Evolutionary conservation across 768 basidiomycete species (phyloP), one percentile per base, ranked within the genome.

Genomic region (Cystofilobasidium macerans): DNA sequence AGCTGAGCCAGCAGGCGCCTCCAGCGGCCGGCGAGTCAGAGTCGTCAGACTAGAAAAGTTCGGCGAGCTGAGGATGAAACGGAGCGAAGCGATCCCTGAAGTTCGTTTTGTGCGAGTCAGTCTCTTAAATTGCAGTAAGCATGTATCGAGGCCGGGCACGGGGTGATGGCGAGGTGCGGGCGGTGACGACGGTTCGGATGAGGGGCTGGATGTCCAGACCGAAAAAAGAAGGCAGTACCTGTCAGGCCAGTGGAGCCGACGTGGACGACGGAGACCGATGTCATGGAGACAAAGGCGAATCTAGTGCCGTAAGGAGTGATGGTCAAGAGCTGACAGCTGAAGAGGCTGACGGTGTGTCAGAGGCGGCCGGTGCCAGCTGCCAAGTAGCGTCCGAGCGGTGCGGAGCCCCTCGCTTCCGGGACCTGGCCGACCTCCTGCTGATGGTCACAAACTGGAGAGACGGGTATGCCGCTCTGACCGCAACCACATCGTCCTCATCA

Each of bases 171-270:
- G 20, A 62, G 14, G 36, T 7, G 38, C 53, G 32, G 56, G 30
- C 24, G 30, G 32, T n/a, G 16, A 11, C 1, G 32, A 57, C 16
- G n/a, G 30, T 9, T 35, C 22, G 38, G 3, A 45, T 30, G 36
- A 47, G 0, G 26, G 16, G 47, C 1, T 12, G 33, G n/a, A 35
- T 18, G 5, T 38, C 45, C 30, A 63, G 48, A 13, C 4, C 13
- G 30, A 22, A 3, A 26, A 1, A 12, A 26, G 28, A 2, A 20
- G 28, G 4, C 24, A 36, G n/a, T 8, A 67, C 65, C 65, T 14
- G 74, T 74, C 3, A 76, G 71, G 35, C 75, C 75, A 16, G 75
- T 76, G 1, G 73, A 71, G 32, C 75, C 75, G 22, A 70, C 69
- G 20, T 74, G 69, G 22, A 71, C 74, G 58, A 75, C 47, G 30